A percentile compares a stretch with the other conserved stretches of the same genome.
Evolutionary conservation across 306 rosid species (phyloP).

Genomic region (Prunus padus): DNA sequence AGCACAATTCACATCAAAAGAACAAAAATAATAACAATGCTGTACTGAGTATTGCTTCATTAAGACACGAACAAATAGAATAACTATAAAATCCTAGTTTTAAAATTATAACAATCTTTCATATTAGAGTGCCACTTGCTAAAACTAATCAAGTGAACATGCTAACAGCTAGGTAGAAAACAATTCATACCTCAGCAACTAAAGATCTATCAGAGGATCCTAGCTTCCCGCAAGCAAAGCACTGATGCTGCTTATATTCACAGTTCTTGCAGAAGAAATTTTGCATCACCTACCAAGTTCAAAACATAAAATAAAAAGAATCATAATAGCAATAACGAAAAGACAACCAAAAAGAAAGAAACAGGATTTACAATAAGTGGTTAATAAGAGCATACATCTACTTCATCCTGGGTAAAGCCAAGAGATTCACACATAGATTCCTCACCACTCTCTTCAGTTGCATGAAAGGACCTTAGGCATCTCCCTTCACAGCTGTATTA

Average conservation of each 20-base stretch:
- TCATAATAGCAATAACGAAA: neutral
- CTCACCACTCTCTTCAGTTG: slow-evolving; percentile 52
- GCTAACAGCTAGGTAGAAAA: neutral
- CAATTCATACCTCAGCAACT: slow-evolving; percentile 70
- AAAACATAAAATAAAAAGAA: slow-evolving; percentile 19
- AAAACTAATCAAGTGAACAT: neutral
- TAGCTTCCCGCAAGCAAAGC: slow-evolving; percentile 79
- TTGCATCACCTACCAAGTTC: slow-evolving; percentile 60
- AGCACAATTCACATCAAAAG: neutral
- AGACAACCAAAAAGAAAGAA: slow-evolving; percentile 14
- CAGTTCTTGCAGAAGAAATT: slow-evolving; percentile 78
- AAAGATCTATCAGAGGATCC: slow-evolving; percentile 74
- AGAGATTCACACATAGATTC: slow-evolving; percentile 70
- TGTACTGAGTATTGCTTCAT: neutral
- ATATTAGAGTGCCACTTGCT: neutral
- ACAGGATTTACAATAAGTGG: slow-evolving; percentile 13
- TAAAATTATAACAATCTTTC: neutral
- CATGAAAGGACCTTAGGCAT: slow-evolving; percentile 93
- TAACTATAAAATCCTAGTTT: neutral
- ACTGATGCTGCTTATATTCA: slow-evolving; percentile 69
- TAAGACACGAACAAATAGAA: neutral
- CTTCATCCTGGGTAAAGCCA: slow-evolving; percentile 61
- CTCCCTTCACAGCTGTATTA: slow-evolving; percentile 82
- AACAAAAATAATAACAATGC: neutral
- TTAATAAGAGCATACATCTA: slow-evolving; percentile 57